These are phyloP conservation scores for Lasiodiplodia sp. DNA, from an alignment of 2,329 filamentous ascomycete genomes.

Conservation along the genomic window DNA sequence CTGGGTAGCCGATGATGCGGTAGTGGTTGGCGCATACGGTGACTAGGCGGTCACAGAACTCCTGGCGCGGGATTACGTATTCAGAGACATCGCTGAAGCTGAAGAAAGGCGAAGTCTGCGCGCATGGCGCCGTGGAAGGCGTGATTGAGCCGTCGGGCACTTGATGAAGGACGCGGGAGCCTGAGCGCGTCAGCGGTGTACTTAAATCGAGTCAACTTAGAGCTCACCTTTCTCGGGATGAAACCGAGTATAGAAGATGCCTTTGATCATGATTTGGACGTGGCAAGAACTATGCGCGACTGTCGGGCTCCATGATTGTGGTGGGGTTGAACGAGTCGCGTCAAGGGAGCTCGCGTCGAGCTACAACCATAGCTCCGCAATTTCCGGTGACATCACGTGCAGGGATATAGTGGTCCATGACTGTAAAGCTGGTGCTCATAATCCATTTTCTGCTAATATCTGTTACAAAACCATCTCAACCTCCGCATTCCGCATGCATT, in stretches of 20 bases:
- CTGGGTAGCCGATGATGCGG: constrained; percentile 84
- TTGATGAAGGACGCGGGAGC: constrained; percentile 69
- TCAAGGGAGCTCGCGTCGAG: not conserved
- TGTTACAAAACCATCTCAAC: not conserved
- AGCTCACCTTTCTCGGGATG: constrained; percentile 60
- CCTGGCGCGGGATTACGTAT: constrained; percentile 93
- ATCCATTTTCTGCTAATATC: not conserved
- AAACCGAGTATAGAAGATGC: constrained; percentile 73
- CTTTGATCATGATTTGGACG: constrained; percentile 62
- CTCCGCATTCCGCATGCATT: not conserved
- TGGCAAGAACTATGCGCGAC: not conserved
- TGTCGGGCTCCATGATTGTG: constrained; percentile 14
- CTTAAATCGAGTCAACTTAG: not conserved
- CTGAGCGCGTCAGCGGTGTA: constrained; percentile 47
- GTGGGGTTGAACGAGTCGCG: constrained; percentile 6
- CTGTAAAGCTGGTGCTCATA: not conserved
- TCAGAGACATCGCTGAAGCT: constrained; percentile 87
- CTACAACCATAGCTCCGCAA: constrained; percentile 10
- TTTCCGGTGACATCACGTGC: constrained; percentile 21
- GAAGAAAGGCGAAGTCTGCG: constrained; percentile 70
- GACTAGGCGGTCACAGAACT: constrained; percentile 91
- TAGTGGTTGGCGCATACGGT: constrained; percentile 78
- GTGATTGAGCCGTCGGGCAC: constrained; percentile 67
- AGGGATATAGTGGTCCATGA: no score
- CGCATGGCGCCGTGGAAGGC: constrained; percentile 48